Evolutionary conservation across 805 yeast species (phyloP).

Genomic region (Wickerhamiella qilinensis): DNA sequence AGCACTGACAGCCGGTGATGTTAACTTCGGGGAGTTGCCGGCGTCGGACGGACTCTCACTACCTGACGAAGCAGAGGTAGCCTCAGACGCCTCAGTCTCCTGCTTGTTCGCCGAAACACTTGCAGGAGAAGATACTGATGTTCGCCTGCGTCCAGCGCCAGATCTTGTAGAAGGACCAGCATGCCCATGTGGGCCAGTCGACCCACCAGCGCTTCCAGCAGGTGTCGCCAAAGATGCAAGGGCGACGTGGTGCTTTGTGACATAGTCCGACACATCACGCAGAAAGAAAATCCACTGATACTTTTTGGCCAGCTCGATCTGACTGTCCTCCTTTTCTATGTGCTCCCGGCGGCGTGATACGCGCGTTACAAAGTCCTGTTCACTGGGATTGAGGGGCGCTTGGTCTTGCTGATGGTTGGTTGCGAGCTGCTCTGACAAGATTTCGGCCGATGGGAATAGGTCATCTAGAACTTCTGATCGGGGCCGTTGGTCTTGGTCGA

Average conservation of each 20-base stretch:
- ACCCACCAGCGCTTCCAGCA: conserved; percentile 1
- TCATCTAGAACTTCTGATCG: conserved; percentile 54
- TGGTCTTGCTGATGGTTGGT: conserved; percentile 15
- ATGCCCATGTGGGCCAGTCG: conserved; percentile 2
- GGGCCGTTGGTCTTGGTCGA: conserved; percentile 43
- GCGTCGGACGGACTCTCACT: background rate
- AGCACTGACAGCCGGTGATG: background rate
- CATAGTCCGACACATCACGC: conserved; percentile 62
- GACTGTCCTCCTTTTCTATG: conserved; percentile 30
- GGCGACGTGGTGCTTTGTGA: conserved; percentile 34
- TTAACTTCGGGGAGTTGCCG: background rate
- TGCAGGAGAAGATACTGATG: background rate
- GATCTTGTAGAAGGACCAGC: background rate
- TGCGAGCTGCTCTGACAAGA: conserved; percentile 30
- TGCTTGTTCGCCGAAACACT: background rate
- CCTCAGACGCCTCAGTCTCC: background rate
- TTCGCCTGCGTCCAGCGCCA: conserved; percentile 1
- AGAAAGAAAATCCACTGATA: conserved; percentile 81
- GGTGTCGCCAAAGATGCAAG: conserved; percentile 3
- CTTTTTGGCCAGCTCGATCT: conserved; percentile 42
- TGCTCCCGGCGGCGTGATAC: conserved; percentile 57
- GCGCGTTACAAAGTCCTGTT: conserved; percentile 58
- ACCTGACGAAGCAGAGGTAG: background rate
- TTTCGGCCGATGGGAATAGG: conserved; percentile 42
- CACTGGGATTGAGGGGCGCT: conserved; percentile 47